Conservation (phyloP, 176 grass and related monocot genomes). For the Eleusine indica region DNA sequence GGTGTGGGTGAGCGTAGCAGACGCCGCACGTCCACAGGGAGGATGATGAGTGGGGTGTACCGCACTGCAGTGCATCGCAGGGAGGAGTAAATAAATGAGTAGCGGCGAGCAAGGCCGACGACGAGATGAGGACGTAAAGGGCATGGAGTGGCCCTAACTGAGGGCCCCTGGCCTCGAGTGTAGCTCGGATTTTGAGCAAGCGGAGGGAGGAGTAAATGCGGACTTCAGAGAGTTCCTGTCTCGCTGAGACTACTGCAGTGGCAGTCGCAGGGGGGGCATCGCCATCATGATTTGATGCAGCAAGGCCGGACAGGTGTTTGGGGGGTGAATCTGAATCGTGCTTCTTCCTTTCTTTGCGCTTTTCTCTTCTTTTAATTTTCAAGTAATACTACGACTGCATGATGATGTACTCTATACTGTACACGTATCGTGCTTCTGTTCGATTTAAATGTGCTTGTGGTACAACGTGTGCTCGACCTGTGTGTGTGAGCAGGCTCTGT, state of each 20-base stretch:
- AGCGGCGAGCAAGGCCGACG: slow-evolving; percentile 25
- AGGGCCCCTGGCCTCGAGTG: not conserved
- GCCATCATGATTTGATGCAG: slow-evolving; percentile 37
- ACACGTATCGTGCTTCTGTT: not conserved
- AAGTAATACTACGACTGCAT: not conserved
- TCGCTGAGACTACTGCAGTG: slow-evolving; percentile 35
- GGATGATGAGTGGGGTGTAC: not conserved
- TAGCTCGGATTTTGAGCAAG: slow-evolving; percentile 58
- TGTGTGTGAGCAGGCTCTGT: not conserved
- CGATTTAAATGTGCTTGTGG: not conserved
- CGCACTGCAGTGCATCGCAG: not conserved
- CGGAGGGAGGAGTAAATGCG: slow-evolving; percentile 37
- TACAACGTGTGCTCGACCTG: not conserved
- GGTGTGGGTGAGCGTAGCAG: not conserved
- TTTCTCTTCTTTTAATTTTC: not conserved
- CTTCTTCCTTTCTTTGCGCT: not conserved
- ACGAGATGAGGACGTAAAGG: slow-evolving; percentile 25
- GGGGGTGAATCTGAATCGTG: not conserved
- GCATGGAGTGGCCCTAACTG: slow-evolving; percentile 34
- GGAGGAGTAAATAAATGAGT: not conserved
- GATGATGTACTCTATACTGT: too few relatives aligned
- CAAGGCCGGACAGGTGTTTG: slow-evolving; percentile 21
- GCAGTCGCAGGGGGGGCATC: slow-evolving; percentile 17
- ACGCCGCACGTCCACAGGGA: slow-evolving; percentile 17
- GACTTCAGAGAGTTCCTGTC: slow-evolving; percentile 45